A percentile compares a stretch with the other conserved stretches of the same genome.
Conservation (phyloP, 805 yeast genomes). For the Dipodascus albidus region DNA sequence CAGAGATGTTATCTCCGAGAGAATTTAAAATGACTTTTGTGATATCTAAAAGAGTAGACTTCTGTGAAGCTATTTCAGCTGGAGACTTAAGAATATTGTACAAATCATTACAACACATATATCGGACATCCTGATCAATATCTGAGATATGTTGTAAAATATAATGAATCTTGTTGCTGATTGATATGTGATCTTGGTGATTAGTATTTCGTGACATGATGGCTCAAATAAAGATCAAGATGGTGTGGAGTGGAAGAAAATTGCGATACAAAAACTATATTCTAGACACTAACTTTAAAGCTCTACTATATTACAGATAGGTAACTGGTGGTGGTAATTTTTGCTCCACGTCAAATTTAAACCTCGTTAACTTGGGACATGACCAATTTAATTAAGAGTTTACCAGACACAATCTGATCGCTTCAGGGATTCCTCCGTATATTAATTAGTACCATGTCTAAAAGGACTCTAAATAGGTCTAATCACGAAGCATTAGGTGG, state of each 20-base stretch:
- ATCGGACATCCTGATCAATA: neutral
- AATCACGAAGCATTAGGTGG: neutral
- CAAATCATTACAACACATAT: neutral
- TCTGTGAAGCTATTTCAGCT: neutral
- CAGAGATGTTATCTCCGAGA: conserved; percentile 52
- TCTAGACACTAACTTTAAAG: neutral
- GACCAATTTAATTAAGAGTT: too few relatives aligned
- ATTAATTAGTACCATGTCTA: neutral
- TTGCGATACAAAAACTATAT: neutral
- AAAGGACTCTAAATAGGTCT: neutral
- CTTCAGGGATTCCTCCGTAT: neutral
- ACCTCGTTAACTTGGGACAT: neutral
- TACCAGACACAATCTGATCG: too few relatives aligned
- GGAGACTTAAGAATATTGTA: neutral
- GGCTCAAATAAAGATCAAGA: neutral
- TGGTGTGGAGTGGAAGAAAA: neutral
- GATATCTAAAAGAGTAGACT: neutral
- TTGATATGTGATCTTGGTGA: neutral
- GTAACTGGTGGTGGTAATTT: neutral
- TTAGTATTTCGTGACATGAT: neutral
- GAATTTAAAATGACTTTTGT: neutral
- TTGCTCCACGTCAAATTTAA: neutral
- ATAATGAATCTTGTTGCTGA: neutral
- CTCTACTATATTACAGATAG: neutral
- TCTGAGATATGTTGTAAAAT: neutral